Evolutionary conservation across 306 rosid genomes (phyloP), one percentile per base, ranked within the genome.

Genomic region (Canavalia ensiformis): DNA sequence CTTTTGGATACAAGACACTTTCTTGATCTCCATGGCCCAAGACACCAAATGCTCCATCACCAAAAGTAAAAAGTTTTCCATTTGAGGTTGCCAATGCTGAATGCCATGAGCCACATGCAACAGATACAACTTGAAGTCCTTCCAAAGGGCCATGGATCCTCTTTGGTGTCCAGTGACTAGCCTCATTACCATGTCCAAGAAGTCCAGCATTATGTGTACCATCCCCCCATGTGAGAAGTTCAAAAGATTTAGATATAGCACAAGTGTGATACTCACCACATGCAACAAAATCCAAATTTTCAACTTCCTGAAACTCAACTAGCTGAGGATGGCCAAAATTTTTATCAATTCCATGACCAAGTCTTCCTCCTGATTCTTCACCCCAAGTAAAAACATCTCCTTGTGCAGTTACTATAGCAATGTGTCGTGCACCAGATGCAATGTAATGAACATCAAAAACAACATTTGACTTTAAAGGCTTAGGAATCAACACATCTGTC

Each of bases 301-400:
- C 71, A 77, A 42, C 81, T 50, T 83, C 90, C 7, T 86, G 65
- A 64, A 86, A 88, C 86, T 95, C 90, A 81, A 95, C 94, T 45
- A 86, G 92, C 37, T 6, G 82, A 5, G 97, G 99, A 13, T 72
- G 83, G 52, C 85, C 66, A 55, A 76, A 87, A 83, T 86, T 84
- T 82, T 72, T 89, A 75, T 89, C 97, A 70, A 80, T 79, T 58
- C 97, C 97, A 81, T 93, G 97, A 69, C 97, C 97, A 29, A 95
- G 95, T 68, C 94, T 88, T 72, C 97, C 97, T 1, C 97, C 97
- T 62, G 86, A 91, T 85, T 91, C 99, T 82, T 95, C 92, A 54
- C 99, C 99, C 99, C 99, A 95, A n/a, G 97, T 95, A 80, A 95
- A 95, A 78, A 95, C 89, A 69, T 93, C 91, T 64, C 99, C 99